These are phyloP conservation scores for Desmodesmus armatus DNA, from an alignment of 139 green algal genomes.

Conservation along the genomic window DNA sequence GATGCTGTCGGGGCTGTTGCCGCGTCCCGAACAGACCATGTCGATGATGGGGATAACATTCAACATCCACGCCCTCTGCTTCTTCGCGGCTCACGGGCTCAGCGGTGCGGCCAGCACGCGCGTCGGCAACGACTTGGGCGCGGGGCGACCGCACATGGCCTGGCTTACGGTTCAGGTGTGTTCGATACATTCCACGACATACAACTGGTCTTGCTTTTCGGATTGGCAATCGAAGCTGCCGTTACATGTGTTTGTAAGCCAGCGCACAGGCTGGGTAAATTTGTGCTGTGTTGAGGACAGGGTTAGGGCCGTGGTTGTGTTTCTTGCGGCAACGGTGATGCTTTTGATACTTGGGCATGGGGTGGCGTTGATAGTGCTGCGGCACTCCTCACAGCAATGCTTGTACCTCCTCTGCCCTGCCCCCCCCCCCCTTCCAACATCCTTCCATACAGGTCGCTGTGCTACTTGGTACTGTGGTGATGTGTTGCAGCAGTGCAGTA, in stretches of 20 bases:
- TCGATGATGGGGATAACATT: slow-evolving; percentile 83
- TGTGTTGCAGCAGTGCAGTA: slow-evolving; percentile 15
- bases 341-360: too few relatives aligned
- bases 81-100: slow-evolving; percentile 74
- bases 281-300: too few relatives aligned
- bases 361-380: too few relatives aligned
- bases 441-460: slow-evolving; percentile 69
- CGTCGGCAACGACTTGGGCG: slow-evolving; percentile 76
- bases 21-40: slow-evolving; percentile 66
- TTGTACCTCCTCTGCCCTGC: too few relatives aligned
- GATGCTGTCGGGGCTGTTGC: slow-evolving; percentile 67
- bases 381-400: too few relatives aligned
- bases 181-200: too few relatives aligned
- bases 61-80: slow-evolving; percentile 76
- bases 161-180: slow-evolving; percentile 63
- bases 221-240: too few relatives aligned
- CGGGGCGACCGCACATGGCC: slow-evolving; percentile 58
- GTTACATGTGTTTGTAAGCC: too few relatives aligned
- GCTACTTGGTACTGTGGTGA: slow-evolving; percentile 55
- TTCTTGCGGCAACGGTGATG: too few relatives aligned
- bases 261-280: too few relatives aligned
- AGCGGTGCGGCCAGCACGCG: slow-evolving; percentile 66
- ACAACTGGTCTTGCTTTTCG: too few relatives aligned
- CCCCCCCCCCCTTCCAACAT: neutral
- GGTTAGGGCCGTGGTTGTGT: too few relatives aligned